These are phyloP conservation scores for Ophiostoma australiae DNA, from an alignment of 2,329 filamentous ascomycete species.

Conservation along the genomic window DNA sequence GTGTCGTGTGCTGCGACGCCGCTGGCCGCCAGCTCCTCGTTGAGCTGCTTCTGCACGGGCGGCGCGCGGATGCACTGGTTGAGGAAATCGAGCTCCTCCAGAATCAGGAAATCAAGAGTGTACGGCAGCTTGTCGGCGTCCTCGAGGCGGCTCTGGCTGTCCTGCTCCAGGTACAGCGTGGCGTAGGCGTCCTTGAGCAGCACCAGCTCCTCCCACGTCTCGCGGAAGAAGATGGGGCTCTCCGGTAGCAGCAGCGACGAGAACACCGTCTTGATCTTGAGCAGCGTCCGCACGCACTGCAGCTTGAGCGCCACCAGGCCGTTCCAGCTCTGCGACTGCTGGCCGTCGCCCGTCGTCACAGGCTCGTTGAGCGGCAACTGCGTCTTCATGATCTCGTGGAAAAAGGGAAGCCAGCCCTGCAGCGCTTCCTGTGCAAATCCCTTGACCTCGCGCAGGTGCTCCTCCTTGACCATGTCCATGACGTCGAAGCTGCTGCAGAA, in stretches of 20 bases:
- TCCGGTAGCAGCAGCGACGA: conserved; percentile 75
- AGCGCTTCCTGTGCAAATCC: conserved; percentile 84
- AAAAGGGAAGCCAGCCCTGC: conserved; percentile 82
- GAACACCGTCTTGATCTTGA: conserved; percentile 83
- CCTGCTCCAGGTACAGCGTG: conserved; percentile 77
- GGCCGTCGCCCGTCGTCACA: conserved; percentile 41
- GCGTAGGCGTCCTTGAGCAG: conserved; percentile 69
- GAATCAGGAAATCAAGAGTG: conserved; percentile 84
- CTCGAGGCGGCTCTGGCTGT: conserved; percentile 80
- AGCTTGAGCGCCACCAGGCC: conserved; percentile 82
- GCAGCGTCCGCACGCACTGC: conserved; percentile 88
- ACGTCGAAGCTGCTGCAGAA: conserved; percentile 92
- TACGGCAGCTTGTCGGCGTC: conserved; percentile 90
- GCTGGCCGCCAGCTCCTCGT: conserved; percentile 64
- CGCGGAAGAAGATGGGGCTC: conserved; percentile 75
- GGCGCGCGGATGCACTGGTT: conserved; percentile 85
- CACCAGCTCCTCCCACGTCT: conserved; percentile 83
- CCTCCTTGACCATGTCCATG: conserved; percentile 93
- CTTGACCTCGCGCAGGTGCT: conserved; percentile 81
- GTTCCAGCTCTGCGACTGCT: conserved; percentile 65
- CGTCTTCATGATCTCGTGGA: conserved; percentile 71
- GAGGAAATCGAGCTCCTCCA: conserved; percentile 93
- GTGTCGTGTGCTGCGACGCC: conserved; percentile 51
- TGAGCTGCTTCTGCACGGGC: conserved; percentile 83
- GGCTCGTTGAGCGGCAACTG: conserved; percentile 61